Conservation (phyloP, 2,329 filamentous ascomycete genomes). For the Nothomitra cinnamomea region DNA sequence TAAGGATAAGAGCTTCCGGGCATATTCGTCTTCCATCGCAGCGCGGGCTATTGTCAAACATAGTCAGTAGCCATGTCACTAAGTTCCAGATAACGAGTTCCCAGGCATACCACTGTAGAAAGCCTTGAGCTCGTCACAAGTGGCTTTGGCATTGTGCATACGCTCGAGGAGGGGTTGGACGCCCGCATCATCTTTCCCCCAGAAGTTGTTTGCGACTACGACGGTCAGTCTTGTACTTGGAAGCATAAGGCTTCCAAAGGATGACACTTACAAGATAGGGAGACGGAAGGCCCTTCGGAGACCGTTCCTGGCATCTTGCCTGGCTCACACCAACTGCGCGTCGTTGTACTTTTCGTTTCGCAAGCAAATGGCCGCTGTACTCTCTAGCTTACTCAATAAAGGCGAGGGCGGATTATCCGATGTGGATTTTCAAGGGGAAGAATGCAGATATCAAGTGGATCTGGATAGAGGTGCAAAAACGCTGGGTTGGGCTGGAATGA, state of each 20-base stretch:
- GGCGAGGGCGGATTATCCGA: neutral
- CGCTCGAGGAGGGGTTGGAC: slow-evolving; percentile 81
- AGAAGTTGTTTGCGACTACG: slow-evolving; percentile 95
- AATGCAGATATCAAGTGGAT: neutral
- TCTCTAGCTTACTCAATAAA: neutral
- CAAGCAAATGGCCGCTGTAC: neutral
- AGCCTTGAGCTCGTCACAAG: slow-evolving; percentile 78
- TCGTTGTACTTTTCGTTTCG: neutral
- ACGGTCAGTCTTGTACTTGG: slow-evolving; percentile 15
- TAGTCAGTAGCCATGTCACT: neutral
- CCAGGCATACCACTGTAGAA: slow-evolving; percentile 61
- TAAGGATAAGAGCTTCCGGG: slow-evolving; percentile 71
- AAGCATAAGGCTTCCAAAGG: neutral
- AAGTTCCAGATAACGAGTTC: neutral
- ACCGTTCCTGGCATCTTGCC: slow-evolving; percentile 5
- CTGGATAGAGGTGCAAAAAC: neutral
- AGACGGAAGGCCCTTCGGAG: slow-evolving; percentile 16
- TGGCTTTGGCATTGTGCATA: slow-evolving; percentile 87
- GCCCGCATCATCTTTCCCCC: slow-evolving; percentile 97
- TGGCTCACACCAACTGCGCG: neutral
- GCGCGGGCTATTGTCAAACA: slow-evolving; percentile 47
- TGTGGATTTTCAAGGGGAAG: neutral
- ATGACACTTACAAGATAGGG: slow-evolving; percentile 19
- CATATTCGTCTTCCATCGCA: slow-evolving; percentile 91
- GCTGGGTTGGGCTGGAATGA: neutral